Evolutionary conservation across 2,329 filamentous ascomycete species (phyloP).

Genomic region (Aspergillus amoenus): DNA sequence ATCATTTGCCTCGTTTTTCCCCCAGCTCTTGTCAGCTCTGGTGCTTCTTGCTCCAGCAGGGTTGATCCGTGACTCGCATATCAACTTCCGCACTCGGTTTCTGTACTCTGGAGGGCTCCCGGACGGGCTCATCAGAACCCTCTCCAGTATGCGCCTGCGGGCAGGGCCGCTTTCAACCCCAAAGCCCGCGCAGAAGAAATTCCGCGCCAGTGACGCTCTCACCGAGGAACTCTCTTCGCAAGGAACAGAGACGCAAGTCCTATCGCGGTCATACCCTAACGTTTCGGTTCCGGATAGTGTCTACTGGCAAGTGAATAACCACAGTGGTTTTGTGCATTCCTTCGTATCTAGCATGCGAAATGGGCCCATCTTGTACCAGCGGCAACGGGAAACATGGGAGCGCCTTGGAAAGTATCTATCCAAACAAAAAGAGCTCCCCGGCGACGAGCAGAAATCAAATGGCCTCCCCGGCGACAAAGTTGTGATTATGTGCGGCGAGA

Average conservation of each 20-base stretch:
- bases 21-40: constrained; percentile 65
- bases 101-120: constrained; percentile 64
- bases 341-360: constrained; percentile 71
- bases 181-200: constrained; percentile 31
- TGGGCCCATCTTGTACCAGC: constrained; percentile 66
- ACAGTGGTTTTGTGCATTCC: constrained; percentile 66
- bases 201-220: constrained; percentile 42
- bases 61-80: constrained; percentile 65
- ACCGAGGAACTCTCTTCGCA: constrained; percentile 41
- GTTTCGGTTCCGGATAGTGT: constrained; percentile 64
- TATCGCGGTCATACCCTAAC: constrained; percentile 53
- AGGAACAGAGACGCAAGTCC: constrained; percentile 40
- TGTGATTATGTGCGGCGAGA: constrained; percentile 64
- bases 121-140: constrained; percentile 52
- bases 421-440: constrained; percentile 35
- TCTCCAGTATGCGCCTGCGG: constrained; percentile 53
- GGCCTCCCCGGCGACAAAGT: constrained; percentile 51
- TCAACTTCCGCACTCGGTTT: constrained; percentile 61
- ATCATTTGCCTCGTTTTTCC: constrained; percentile 68
- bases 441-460: constrained; percentile 27
- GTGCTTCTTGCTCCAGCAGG: constrained; percentile 78
- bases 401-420: constrained; percentile 54
- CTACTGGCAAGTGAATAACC: constrained; percentile 66
- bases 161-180: constrained; percentile 40
- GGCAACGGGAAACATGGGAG: constrained; percentile 59